Evolutionary conservation across 2,329 filamentous ascomycete genomes (phyloP), one percentile per base, ranked within the genome.

Genomic region (Volutella citrinella): DNA sequence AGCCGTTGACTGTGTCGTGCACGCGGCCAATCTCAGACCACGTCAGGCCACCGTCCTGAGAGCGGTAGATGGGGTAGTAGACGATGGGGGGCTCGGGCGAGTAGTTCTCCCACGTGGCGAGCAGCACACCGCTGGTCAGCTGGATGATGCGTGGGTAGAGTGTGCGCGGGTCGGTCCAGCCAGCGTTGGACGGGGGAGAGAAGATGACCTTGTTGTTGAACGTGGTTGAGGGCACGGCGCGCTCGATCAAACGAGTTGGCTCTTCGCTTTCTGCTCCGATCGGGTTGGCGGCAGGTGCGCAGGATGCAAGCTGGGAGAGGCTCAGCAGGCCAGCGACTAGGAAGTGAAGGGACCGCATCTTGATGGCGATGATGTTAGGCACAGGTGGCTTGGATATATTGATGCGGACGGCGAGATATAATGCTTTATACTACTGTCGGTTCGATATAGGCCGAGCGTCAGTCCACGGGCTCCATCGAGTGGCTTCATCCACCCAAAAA

Each of bases 21-120:
- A 87, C 76, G 12, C 69, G 69, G 5, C 79, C 77, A 30, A 84
- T 65, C 52, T 82, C 72, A 12, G 67, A 65, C 83, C 83, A 87
- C 3, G 72, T 78, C 32, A 65, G 51, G 10, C 78, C 77, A 21
- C 66, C 60, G 49, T 81, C 74, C n/a, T 51, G 60, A 23, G 70
- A 76, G 42, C 64, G 58, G 49, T 65, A 74, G 45, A 77, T 70
- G 34, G 72, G 78, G 51, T 77, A 80, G 56, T 63, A 65, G 10
- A 76, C 72, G 2, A 62, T 51, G 2, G 74, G 76, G 12, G 74
- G 75, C 47, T 80, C 67, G 7, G 70, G 70, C 13, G 68, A 69
- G 59, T 76, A 75, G 59, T 75, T 75, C 48, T 75, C 72, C 70
- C 72, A 75, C 1, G 73, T 76, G 17, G 67, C 67, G 11, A 77